phyloP scores from a whole-genome alignment of 768 basidiomycete genomes.

The Trametes meyenii region DNA sequence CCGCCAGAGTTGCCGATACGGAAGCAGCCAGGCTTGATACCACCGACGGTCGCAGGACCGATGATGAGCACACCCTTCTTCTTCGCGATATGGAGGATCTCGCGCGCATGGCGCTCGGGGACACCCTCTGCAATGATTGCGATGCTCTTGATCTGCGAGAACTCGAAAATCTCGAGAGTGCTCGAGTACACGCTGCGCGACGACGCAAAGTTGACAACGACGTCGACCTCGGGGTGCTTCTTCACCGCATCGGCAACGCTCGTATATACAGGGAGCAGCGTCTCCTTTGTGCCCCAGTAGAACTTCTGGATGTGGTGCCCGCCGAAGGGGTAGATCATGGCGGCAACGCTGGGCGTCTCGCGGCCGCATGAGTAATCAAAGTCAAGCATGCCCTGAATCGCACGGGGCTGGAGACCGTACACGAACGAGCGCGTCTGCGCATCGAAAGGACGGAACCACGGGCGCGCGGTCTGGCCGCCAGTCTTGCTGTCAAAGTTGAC shows the following conservation, averaged over 20 bases:
- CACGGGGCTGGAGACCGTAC: conserved; percentile 97
- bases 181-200: conserved; percentile 93
- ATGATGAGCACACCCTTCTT: conserved; percentile 88
- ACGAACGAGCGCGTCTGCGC: conserved; percentile 94
- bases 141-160: conserved; percentile 68
- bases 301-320: conserved; percentile 99
- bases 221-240: conserved; percentile 97
- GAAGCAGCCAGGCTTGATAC: conserved; percentile 99
- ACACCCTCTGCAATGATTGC: conserved; percentile 99
- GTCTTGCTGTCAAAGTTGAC: conserved; percentile 75
- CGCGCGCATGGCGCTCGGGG: conserved; percentile 94
- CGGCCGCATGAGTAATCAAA: conserved; percentile 99
- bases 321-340: conserved; percentile 99
- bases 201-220: conserved; percentile 97
- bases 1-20: conserved; percentile 99
- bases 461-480: conserved; percentile 50
- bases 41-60: conserved; percentile 97
- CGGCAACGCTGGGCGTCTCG: conserved; percentile 87
- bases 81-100: conserved; percentile 89
- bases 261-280: conserved; percentile 96
- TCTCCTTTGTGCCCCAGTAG: conserved; percentile 99
- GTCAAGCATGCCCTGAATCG: conserved; percentile 98
- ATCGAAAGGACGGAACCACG: conserved; percentile 91
- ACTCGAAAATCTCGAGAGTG: conserved; percentile 87
- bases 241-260: conserved; percentile 84